phyloP scores from a whole-genome alignment of 768 basidiomycete genomes.

The Xerocomus spinulosus region DNA sequence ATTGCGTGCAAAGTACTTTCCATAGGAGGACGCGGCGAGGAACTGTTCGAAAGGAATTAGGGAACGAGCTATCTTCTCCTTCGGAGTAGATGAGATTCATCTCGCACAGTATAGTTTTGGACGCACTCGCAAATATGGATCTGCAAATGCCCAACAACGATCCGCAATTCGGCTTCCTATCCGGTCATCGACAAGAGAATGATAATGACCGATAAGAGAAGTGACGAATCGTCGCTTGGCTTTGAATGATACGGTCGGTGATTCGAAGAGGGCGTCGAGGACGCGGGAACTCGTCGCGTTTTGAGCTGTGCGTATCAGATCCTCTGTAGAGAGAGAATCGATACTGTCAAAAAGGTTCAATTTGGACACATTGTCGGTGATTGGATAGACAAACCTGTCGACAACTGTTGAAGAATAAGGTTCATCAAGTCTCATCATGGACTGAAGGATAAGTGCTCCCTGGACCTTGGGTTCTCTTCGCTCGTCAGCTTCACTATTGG shows the following conservation, averaged over 20 bases:
- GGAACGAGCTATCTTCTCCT: slow-evolving; percentile 92
- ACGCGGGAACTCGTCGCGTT: slow-evolving; percentile 71
- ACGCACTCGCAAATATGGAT: slow-evolving; percentile 83
- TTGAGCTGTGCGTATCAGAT: slow-evolving; percentile 56
- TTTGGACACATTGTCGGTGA: not conserved
- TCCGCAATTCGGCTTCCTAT: slow-evolving; percentile 89
- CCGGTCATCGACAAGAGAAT: slow-evolving; percentile 79
- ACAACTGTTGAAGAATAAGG: slow-evolving; percentile 66
- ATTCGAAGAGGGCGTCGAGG: slow-evolving; percentile 72
- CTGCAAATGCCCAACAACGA: slow-evolving; percentile 87
- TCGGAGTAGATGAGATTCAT: slow-evolving; percentile 2
- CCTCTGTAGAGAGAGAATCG: slow-evolving; percentile 49
- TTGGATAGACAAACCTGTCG: slow-evolving; percentile 49
- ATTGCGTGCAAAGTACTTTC: slow-evolving; percentile 80
- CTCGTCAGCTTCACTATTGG: slow-evolving; percentile 23
- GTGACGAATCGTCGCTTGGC: slow-evolving; percentile 68
- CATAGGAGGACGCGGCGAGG: slow-evolving; percentile 76
- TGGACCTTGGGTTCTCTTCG: slow-evolving; percentile 68
- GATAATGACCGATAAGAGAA: slow-evolving; percentile 74
- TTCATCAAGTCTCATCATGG: slow-evolving; percentile 63
- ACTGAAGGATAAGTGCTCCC: slow-evolving; percentile 83
- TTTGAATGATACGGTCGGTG: slow-evolving; percentile 58
- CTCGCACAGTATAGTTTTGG: not conserved
- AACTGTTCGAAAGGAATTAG: slow-evolving; percentile 66
- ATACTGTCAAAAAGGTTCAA: slow-evolving; percentile 42